Evolutionary conservation across 176 grass and related monocot species (phyloP), one percentile per base, ranked within the genome.

Genomic region (Aegilops tauschii): DNA sequence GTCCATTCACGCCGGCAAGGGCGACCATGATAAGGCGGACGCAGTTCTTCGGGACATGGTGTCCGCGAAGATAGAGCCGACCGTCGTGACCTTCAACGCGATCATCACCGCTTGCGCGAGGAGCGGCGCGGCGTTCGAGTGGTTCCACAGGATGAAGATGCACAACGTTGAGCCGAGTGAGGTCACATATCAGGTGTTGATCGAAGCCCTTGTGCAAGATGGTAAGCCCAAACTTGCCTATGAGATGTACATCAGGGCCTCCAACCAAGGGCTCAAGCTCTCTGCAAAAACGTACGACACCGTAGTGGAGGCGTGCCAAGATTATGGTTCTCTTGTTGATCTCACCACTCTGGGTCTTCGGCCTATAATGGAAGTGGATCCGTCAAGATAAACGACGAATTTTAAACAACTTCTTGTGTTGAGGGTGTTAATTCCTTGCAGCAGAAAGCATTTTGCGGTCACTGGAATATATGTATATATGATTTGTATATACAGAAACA

Each of bases 71-170:
- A 88, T 98, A 20, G 50, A 91, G 35, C 93, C 96, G 42, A 96
- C 80, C 12, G 93, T 98, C 25, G 92, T 98, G 36, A 98, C 96
- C 29, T 96, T 92, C 87, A 98, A 98, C 7, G 93, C 93, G 6
- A 98, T 98, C 84, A 98, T 98, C 27, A 87, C 84, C 6, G 88
- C 88, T 0, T 98, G 92, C 20, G 65, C 76, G 39, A 98, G 87
- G 88, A 87, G 72, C 21, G 82, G 79, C 11, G 61, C 87, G 50
- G 93, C 88, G 76, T 94, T 92, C 16, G 93, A 98, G 65, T 98
- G 93, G 96, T 98, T 98, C 84, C 88, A 94, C 82, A 87, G 81
- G 21, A 98, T 98, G 96, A 94, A 94, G 56, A 75, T 83, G 66
- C 31, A 31, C 81, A 83, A 34, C 9, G 87, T 98, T 65, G 84